Conservation (phyloP, 2,329 filamentous ascomycete genomes). For the Claviceps sp. region DNA sequence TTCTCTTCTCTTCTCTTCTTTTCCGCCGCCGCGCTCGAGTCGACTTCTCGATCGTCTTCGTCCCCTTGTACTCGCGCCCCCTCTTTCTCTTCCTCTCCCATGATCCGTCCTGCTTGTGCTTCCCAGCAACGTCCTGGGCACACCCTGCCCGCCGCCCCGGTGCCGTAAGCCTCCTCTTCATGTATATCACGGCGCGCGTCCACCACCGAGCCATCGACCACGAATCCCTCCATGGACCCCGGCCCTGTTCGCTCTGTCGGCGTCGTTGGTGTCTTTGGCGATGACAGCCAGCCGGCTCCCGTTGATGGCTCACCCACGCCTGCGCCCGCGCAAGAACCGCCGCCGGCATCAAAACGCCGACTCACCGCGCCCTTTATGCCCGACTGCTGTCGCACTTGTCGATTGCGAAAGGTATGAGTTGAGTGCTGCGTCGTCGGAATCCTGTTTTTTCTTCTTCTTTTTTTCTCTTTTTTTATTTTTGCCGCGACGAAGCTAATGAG, state of each 20-base stretch:
- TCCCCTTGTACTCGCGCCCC: too few relatives aligned
- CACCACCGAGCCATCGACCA: slow-evolving; percentile 1
- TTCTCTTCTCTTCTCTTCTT: too few relatives aligned
- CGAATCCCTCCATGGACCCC: slow-evolving; percentile 8
- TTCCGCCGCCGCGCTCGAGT: too few relatives aligned
- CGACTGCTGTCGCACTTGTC: slow-evolving; percentile 25
- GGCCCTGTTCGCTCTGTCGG: background rate
- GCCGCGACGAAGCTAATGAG: background rate
- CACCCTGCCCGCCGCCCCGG: too few relatives aligned
- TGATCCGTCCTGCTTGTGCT: too few relatives aligned
- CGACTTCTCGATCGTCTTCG: too few relatives aligned
- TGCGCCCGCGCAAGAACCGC: slow-evolving; percentile 7
- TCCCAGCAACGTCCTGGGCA: too few relatives aligned
- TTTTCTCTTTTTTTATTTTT: too few relatives aligned
- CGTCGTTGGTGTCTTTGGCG: slow-evolving; percentile 1
- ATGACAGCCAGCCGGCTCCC: slow-evolving; percentile 2
- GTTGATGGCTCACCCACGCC: background rate
- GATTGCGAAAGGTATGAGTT: slow-evolving; percentile 22
- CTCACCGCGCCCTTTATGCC: slow-evolving; percentile 14
- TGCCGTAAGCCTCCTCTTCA: slow-evolving; percentile 3
- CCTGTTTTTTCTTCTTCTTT: too few relatives aligned
- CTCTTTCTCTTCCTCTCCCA: too few relatives aligned
- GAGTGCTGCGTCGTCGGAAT: background rate
- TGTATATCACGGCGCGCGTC: slow-evolving; percentile 6
- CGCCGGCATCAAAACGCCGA: slow-evolving; percentile 18